Evolutionary conservation across 176 grass and related monocot species (phyloP).

Genomic region (Poa annua): DNA sequence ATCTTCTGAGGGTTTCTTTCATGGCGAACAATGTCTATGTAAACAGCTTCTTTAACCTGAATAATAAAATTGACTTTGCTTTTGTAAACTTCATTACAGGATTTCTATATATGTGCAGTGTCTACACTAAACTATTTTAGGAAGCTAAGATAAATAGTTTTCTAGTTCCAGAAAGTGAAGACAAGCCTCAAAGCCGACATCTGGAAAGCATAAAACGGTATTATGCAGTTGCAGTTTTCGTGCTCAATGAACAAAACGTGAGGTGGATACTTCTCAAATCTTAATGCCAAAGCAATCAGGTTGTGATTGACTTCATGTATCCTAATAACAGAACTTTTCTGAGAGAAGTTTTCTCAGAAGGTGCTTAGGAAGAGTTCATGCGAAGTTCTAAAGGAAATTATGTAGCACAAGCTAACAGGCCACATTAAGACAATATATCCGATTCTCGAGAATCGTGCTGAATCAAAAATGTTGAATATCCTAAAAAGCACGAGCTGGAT

Average conservation of each 20-base stretch:
- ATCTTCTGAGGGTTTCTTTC: slow-evolving; percentile 80
- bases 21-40: slow-evolving; percentile 75
- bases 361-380: slow-evolving; percentile 17
- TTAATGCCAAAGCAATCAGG: slow-evolving; percentile 23
- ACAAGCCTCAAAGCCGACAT: slow-evolving; percentile 26
- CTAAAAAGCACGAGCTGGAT: no score
- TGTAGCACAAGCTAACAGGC: slow-evolving; percentile 7
- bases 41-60: slow-evolving; percentile 79
- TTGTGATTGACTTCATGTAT: slow-evolving; percentile 22
- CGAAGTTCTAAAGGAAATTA: neutral
- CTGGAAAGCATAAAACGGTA: slow-evolving; percentile 19
- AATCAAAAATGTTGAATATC: neutral
- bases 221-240: neutral
- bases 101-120: slow-evolving; percentile 50
- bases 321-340: neutral
- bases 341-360: slow-evolving; percentile 22
- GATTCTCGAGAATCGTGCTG: neutral
- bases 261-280: slow-evolving; percentile 3
- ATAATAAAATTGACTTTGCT: slow-evolving; percentile 74
- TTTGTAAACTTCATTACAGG: slow-evolving; percentile 43
- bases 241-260: slow-evolving; percentile 21
- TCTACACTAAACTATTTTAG: slow-evolving; percentile 30
- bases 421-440: neutral
- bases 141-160: slow-evolving; percentile 39
- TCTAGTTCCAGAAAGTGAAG: slow-evolving; percentile 45